These are phyloP conservation scores for Tetramitus jugosus DNA, from an alignment of 208 protist genomes.

Conservation along the genomic window DNA sequence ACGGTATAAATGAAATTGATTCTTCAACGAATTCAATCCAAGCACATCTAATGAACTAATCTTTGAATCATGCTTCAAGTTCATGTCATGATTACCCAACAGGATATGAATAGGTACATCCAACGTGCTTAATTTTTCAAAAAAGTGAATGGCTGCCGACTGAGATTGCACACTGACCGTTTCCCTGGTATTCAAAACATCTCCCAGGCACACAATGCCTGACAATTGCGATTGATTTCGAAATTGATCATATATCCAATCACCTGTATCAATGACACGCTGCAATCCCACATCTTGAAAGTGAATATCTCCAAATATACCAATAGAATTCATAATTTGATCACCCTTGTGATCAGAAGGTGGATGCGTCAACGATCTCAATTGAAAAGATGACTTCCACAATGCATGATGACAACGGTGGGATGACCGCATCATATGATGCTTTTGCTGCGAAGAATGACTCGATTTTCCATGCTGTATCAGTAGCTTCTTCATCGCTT, in stretches of 20 bases:
- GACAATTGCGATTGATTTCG: not conserved
- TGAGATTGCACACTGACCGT: not conserved
- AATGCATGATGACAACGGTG: too few species aligned
- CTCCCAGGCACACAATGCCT: constrained; percentile 1
- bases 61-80: not conserved
- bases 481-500: too few species aligned
- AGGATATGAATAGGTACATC: not conserved
- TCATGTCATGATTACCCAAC: constrained; percentile 20
- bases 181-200: constrained; percentile 22
- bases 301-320: constrained; percentile 24
- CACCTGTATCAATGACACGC: not conserved
- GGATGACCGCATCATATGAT: too few species aligned
- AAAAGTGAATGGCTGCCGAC: not conserved
- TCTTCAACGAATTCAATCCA: not conserved
- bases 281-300: constrained; percentile 20
- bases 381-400: too few species aligned
- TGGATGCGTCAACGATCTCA: too few species aligned
- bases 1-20: not conserved
- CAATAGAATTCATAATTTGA: too few species aligned
- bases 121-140: not conserved
- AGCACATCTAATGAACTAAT: not conserved
- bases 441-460: too few species aligned
- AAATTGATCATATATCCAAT: constrained; percentile 17
- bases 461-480: too few species aligned
- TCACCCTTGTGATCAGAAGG: too few species aligned